Evolutionary conservation across 1,284 basidiomycete species (phyloP), one percentile per base, ranked within the genome.

Genomic region (Heterobasidion occidentale): DNA sequence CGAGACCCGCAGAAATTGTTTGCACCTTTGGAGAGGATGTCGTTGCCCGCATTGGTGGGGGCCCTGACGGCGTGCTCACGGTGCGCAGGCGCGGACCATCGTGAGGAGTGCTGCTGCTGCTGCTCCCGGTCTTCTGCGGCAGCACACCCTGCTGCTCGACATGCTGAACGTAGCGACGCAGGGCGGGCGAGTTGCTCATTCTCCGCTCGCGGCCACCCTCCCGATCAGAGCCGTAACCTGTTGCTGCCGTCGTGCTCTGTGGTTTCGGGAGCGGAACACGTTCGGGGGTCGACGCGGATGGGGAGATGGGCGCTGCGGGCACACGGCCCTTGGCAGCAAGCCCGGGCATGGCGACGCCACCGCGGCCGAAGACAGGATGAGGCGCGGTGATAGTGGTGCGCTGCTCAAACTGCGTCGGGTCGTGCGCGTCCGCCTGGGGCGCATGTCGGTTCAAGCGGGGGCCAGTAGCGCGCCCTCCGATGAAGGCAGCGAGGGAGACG

Each of bases 401-500:
- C 62, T 88, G 84, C 54, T 82, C 79, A 62, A 86, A 88, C 62
- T 84, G 80, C 1, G 79, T 82, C 3, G 79, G 78, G 65, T 86
- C 78, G 59, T 81, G 77, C 15, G 78, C 75, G 70, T 91, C 82
- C 61, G 76, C 76, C 65, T 91, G 89, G 7, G 87, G 81, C 15
- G 83, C 80, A 64, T 84, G 86, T 56, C 75, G 79, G 59, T 79
- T 90, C 38, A 91, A 75, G 46, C 83, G 75, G 8, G 89, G 89
- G 17, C 85, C 86, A 47, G 79, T 80, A 20, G 85, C 83, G 50
- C 77, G 78, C 3, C 88, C 88, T 47, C 89, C 89, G 59, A 91
- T 90, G 67, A 90, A 89, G 2, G 84, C 76, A 2, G 89, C 89
- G 17, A 91, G 76, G 1, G 89, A 90, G 8, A 86, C 78, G 1